Evolutionary conservation across 352 stramenopile genomes (phyloP), one percentile per base, ranked within the genome.

Genomic region (Pythium monospermum): DNA sequence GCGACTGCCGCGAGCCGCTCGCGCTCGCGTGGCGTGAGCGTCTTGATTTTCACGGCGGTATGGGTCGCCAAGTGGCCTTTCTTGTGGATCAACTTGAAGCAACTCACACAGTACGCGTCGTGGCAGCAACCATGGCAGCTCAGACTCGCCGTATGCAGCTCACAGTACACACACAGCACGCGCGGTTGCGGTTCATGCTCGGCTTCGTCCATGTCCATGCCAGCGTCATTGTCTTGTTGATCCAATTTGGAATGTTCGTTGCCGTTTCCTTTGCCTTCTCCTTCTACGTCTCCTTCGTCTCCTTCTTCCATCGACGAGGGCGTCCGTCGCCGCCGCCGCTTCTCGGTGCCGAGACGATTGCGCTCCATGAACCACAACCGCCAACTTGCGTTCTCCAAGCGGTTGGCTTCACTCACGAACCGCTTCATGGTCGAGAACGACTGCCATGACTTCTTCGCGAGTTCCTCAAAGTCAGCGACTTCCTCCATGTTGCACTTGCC

Each of bases 71-170:
- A 57, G 50, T 83, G 82, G 48, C 83, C 83, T 43, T 87, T 87
- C 73, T 89, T 94, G 60, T 94, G 83, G 33, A 94, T 77, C 46
- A 94, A 65, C 53, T 91, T 94, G 59, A 94, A 94, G 72, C 83
- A 94, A 44, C 71, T 84, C 26, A 90, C 75, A 54, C 83, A 94
- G 66, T 94, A 94, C 5, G 67, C 70, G 64, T 94, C 83, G 48
- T 91, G 80, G 62, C 81, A 91, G 64, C 83, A 94, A 55, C 83
- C 80, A 27, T 90, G 75, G 68, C 83, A 94, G 53, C 76, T 83
- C 36, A 94, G 53, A 44, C 69, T 83, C 21, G 80, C 78, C 5
- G 47, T 25, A 57, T 87, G 75, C 22, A 89, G 56, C 51, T 91
- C 80, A 53, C 83, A 94, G 65, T 94, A 94, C 33, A 94, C 78